Conservation (phyloP, 331 rosid species). For the Acacia pycnantha region DNA sequence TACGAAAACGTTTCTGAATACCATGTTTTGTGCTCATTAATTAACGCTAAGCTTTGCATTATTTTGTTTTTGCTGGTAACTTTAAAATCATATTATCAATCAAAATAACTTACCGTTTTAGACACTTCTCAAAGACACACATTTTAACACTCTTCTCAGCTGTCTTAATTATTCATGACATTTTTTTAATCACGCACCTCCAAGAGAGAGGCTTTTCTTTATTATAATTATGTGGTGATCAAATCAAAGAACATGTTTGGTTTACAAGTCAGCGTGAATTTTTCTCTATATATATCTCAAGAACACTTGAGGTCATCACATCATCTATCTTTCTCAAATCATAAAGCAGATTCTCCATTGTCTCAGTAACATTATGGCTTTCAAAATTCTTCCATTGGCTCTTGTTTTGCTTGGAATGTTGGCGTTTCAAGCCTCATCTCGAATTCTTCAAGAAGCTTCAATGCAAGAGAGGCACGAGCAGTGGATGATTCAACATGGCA, state of each 20-base stretch:
- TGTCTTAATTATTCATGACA: neutral
- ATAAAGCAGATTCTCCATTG: too few species aligned
- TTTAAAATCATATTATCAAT: too few species aligned
- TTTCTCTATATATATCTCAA: constrained; percentile 7
- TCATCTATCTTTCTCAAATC: constrained; percentile 21
- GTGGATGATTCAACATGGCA: constrained; percentile 37
- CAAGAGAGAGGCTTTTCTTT: neutral
- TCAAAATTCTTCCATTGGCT: constrained; percentile 2
- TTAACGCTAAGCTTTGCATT: too few species aligned
- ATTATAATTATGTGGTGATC: too few species aligned
- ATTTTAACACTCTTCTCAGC: neutral
- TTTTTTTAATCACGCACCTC: neutral
- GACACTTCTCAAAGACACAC: neutral
- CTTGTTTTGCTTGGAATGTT: constrained; percentile 28
- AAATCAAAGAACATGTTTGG: neutral
- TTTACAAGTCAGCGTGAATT: neutral
- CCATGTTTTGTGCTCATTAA: too few species aligned
- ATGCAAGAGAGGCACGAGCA: constrained; percentile 30
- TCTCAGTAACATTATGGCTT: neutral
- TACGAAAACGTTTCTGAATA: too few species aligned
- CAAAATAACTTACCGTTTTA: too few species aligned
- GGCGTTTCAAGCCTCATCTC: constrained; percentile 33
- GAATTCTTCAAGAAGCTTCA: constrained; percentile 35
- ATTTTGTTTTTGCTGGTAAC: too few species aligned
- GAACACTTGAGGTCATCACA: neutral